These are phyloP conservation scores for Colletotrichum euphorbiae DNA, from an alignment of 2,329 filamentous ascomycete species.

Conservation along the genomic window DNA sequence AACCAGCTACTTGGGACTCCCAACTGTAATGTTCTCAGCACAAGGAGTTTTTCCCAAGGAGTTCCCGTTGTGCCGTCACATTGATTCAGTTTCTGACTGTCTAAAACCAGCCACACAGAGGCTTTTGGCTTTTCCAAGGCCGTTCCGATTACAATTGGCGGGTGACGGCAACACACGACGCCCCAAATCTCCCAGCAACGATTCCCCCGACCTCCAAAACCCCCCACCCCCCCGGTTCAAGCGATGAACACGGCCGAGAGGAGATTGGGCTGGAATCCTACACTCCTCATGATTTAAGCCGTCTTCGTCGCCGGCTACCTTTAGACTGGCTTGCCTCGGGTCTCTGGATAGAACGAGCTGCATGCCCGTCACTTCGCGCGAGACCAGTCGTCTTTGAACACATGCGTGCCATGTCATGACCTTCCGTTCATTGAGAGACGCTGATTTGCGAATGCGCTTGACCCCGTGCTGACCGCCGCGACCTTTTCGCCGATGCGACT, in stretches of 20 bases:
- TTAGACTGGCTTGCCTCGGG: conserved; percentile 8
- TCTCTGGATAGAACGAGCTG: conserved; percentile 28
- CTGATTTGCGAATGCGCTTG: conserved; percentile 20
- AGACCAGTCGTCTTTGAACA: conserved; percentile 41
- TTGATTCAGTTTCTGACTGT: conserved; percentile 6
- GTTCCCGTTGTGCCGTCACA: conserved; percentile 11
- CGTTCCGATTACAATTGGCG: too few relatives aligned
- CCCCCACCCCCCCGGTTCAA: not conserved
- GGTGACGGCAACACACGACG: not conserved
- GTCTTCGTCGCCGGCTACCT: conserved; percentile 29
- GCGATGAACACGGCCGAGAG: conserved; percentile 18
- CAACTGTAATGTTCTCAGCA: not conserved
- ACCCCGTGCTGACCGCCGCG: not conserved
- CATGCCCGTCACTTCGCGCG: conserved; percentile 41
- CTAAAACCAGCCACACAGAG: not conserved
- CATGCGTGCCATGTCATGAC: conserved; percentile 35
- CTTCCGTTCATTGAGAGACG: conserved; percentile 14
- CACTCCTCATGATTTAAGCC: conserved; percentile 12
- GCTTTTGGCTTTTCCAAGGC: too few relatives aligned
- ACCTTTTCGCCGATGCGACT: not conserved
- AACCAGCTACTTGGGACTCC: not conserved
- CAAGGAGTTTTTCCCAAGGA: too few relatives aligned
- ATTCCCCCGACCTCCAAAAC: not conserved
- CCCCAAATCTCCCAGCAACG: too few relatives aligned
- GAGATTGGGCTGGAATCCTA: conserved; percentile 39